A percentile compares a stretch with the other conserved stretches of the same genome.
phyloP scores from a whole-genome alignment of 495 filamentous ascomycete species.

The Endocarpon pusillum region DNA sequence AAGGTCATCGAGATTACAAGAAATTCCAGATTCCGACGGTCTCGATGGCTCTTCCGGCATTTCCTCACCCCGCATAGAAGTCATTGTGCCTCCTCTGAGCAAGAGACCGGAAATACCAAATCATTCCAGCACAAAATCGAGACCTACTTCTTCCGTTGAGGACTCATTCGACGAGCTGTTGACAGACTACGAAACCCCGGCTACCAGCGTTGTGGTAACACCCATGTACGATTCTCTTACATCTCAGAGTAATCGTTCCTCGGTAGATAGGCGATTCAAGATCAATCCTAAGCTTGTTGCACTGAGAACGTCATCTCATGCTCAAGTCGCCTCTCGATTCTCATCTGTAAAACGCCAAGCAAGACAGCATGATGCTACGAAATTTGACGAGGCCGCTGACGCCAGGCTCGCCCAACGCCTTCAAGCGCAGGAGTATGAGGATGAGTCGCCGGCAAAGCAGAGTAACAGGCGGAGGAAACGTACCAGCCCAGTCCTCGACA shows the following conservation, averaged over 20 bases:
- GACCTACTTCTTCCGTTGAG: constrained; percentile 17
- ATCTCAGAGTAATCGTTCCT: too few relatives aligned
- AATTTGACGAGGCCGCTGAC: constrained; percentile 27
- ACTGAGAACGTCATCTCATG: too few relatives aligned
- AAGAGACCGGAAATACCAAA: constrained; percentile 24
- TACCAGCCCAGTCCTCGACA: too few relatives aligned
- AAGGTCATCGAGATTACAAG: too few relatives aligned
- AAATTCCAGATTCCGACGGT: constrained; percentile 1
- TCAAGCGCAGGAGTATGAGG: constrained; percentile 44
- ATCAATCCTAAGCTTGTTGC: too few relatives aligned
- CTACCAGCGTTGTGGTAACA: constrained; percentile 52
- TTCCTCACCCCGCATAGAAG: not conserved
- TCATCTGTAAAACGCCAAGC: too few relatives aligned
- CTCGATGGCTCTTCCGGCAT: not conserved
- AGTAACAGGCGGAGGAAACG: too few relatives aligned
- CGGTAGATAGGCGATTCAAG: too few relatives aligned
- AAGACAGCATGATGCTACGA: too few relatives aligned
- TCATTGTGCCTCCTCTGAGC: not conserved
- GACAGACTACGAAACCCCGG: constrained; percentile 57
- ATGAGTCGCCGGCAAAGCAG: too few relatives aligned
- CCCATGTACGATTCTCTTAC: too few relatives aligned
- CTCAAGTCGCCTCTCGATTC: too few relatives aligned
- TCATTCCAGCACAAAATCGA: constrained; percentile 16
- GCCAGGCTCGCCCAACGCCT: constrained; percentile 38
- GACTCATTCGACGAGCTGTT: constrained; percentile 21